A percentile compares a stretch with the other conserved stretches of the same genome.
Conservation (phyloP, 2,329 filamentous ascomycete species). For the Penicillium sp. region DNA sequence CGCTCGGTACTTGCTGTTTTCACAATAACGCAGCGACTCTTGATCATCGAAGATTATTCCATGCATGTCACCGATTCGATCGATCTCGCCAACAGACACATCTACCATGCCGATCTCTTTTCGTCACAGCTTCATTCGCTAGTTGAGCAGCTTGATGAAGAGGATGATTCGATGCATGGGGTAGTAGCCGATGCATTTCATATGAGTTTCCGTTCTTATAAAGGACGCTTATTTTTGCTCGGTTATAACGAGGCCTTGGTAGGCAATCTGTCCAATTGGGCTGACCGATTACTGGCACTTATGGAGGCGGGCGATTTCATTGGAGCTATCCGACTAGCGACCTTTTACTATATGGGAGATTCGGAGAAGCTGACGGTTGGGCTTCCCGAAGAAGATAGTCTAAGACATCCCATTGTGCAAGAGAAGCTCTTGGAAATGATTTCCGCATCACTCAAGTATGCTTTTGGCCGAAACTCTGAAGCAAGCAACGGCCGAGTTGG, state of each 20-base stretch:
- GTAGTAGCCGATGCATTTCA: conserved; percentile 96
- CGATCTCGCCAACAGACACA: conserved; percentile 85
- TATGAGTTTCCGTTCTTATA: conserved; percentile 96
- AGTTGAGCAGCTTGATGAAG: conserved; percentile 84
- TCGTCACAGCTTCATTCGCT: conserved; percentile 79
- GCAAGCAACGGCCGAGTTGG: conserved; percentile 52
- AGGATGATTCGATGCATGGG: conserved; percentile 86
- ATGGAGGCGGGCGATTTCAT: conserved; percentile 98
- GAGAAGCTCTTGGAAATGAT: conserved; percentile 94
- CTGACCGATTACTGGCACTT: conserved; percentile 83
- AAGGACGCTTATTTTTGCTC: conserved; percentile 85
- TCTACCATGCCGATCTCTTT: conserved; percentile 88
- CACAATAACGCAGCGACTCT: conserved; percentile 88
- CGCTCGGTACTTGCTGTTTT: conserved; percentile 87
- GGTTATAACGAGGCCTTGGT: conserved; percentile 93
- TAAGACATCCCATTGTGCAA: conserved; percentile 77
- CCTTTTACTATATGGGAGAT: conserved; percentile 85
- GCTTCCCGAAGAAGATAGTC: conserved; percentile 74
- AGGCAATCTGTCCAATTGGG: conserved; percentile 93
- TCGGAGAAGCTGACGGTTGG: conserved; percentile 94
- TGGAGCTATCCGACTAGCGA: conserved; percentile 83
- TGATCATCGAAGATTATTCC: conserved; percentile 85
- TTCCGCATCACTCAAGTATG: conserved; percentile 84
- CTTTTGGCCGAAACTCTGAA: conserved; percentile 65
- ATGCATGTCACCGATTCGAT: conserved; percentile 94